Evolutionary conservation across 2,329 filamentous ascomycete species (phyloP).

Genomic region (Magnaporthiopsis rhizophila): DNA sequence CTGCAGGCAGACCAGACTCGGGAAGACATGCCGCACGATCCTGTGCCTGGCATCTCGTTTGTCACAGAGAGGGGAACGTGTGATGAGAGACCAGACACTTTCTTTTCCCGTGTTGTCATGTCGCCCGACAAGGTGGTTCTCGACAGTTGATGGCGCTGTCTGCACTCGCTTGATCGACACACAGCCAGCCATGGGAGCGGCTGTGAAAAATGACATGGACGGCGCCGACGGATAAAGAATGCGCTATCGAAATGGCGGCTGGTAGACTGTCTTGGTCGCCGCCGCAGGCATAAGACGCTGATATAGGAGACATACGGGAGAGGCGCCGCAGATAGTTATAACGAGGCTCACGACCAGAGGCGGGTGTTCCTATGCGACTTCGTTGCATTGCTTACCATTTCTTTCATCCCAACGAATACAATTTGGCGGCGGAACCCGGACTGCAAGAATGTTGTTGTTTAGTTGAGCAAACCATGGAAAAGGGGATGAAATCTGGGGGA

Average conservation of each 20-base stretch:
- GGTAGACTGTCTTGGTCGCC: not conserved
- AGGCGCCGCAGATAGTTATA: not conserved
- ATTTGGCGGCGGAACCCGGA: no score
- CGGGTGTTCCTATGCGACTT: no score
- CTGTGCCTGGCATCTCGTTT: not conserved
- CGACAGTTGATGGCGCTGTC: not conserved
- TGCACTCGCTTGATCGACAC: not conserved
- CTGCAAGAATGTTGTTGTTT: not conserved
- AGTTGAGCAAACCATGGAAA: not conserved
- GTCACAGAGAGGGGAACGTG: not conserved
- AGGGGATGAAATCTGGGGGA: not conserved
- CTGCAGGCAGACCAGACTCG: not conserved
- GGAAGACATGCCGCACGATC: not conserved
- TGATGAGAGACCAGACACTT: conserved; percentile 3
- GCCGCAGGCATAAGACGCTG: not conserved
- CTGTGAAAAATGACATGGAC: not conserved
- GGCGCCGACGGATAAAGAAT: not conserved
- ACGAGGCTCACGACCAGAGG: no score
- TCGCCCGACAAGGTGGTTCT: conserved; percentile 6
- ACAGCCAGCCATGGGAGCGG: not conserved
- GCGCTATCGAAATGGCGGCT: not conserved
- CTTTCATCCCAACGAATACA: no score
- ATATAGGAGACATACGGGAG: not conserved
- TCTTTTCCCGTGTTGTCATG: conserved; percentile 16
- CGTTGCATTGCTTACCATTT: no score